Evolutionary conservation across 2,329 filamentous ascomycete genomes (phyloP).

Genomic region (Pyrenochaeta sp.): DNA sequence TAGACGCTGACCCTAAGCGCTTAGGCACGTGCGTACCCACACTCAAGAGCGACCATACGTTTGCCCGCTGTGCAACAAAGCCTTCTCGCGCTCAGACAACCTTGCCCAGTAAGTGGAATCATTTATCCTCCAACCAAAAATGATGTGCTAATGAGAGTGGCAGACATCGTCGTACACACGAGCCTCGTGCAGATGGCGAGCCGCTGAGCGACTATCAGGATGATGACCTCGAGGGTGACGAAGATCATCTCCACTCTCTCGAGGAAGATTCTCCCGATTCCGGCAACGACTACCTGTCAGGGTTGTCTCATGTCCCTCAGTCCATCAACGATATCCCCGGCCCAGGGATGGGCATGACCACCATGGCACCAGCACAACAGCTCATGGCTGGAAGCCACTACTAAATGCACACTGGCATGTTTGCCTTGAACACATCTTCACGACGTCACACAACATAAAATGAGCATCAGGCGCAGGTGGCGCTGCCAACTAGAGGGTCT

Average conservation of each 20-base stretch:
- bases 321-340: conserved; percentile 47
- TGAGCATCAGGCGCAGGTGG: conserved; percentile 32
- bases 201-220: conserved; percentile 72
- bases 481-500: conserved; percentile 30
- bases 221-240: conserved; percentile 87
- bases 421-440: conserved; percentile 16
- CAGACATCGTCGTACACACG: conserved; percentile 81
- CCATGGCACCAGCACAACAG: conserved; percentile 52
- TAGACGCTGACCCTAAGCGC: conserved; percentile 59
- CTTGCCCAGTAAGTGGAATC: conserved; percentile 81
- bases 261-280: conserved; percentile 80
- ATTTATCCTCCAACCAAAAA: conserved; percentile 16
- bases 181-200: conserved; percentile 69
- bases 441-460: conserved; percentile 32
- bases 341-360: conserved; percentile 45
- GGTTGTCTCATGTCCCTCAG: conserved; percentile 35
- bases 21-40: conserved; percentile 97
- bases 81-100: conserved; percentile 98
- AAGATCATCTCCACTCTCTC: conserved; percentile 81
- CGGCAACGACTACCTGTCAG: conserved; percentile 65
- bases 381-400: conserved; percentile 56
- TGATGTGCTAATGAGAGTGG: conserved; percentile 49
- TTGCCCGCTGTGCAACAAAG: conserved; percentile 97
- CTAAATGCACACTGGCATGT: conserved; percentile 28
- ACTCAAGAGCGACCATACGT: conserved; percentile 99